phyloP scores from a whole-genome alignment of 306 rosid genomes.

The Chamaecrista fasciculata region DNA sequence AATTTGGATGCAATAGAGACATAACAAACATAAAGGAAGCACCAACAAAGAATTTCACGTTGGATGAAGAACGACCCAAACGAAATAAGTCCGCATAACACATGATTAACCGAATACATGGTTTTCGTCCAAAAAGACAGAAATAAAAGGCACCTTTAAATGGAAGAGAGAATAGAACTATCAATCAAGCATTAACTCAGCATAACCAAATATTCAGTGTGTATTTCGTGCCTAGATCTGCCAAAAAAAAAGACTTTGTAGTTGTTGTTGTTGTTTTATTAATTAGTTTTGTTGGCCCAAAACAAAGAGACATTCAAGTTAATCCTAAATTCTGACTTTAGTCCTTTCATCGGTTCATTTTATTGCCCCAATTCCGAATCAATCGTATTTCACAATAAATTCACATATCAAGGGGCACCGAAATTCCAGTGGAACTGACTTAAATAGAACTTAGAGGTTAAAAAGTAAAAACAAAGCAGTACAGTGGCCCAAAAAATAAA shows the following conservation, averaged over 20 bases:
- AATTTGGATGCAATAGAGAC: not conserved
- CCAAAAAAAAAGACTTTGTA: too few relatives aligned
- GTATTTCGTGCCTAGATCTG: too few relatives aligned
- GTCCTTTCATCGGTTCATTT: too few relatives aligned
- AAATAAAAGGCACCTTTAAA: too few relatives aligned
- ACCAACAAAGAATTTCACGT: too few relatives aligned
- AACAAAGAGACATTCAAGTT: not conserved
- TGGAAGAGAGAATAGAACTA: not conserved
- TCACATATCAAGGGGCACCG: not conserved
- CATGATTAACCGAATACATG: too few relatives aligned
- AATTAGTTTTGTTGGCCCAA: too few relatives aligned
- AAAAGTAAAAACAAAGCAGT: conserved; percentile 31
- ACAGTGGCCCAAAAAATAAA: too few relatives aligned
- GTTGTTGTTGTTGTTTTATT: too few relatives aligned
- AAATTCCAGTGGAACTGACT: conserved; percentile 11
- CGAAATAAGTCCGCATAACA: not conserved
- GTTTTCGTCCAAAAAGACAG: too few relatives aligned
- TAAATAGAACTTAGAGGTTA: conserved; percentile 21
- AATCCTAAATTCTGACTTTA: not conserved
- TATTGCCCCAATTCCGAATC: not conserved
- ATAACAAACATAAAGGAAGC: not conserved
- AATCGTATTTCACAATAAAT: not conserved
- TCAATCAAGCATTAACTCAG: not conserved
- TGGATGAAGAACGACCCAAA: not conserved
- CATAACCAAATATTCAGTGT: not conserved